Base-by-base conservation (phyloP, 345 rosid genomes). In the Excoecaria cochinchinensis region DNA sequence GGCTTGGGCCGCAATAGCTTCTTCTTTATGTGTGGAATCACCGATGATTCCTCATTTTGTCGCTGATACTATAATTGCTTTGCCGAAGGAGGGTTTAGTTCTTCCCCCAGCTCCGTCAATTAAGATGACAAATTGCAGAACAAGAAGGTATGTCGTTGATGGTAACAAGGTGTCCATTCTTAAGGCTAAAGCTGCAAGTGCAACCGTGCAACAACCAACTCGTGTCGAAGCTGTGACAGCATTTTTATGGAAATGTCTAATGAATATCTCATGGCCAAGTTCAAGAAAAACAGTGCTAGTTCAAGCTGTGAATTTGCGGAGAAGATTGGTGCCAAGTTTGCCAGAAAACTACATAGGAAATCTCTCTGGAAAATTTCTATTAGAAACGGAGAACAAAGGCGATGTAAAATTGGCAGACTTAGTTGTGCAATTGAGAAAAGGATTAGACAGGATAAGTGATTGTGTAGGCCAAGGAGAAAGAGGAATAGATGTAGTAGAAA, bases 281-380 rank as follows among this genome's bases (percentile, higher is more conserved):
- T 8, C 38, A 72, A 83, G 48, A 80, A 53, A 48, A 11, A 77
- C 84, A 0, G 74, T 76, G 24, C 2, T 81, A 39, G 64, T 44
- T 48, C 77, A 78, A 39, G 73, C 74, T 4, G 80, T 73, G 48
- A 81, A 69, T 52, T 25, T 85, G 16, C n/a, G n/a, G n/a, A n/a
- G n/a, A n/a, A n/a, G n/a, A n/a, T n/a, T n/a, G n/a, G n/a, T n/a
- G n/a, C n/a, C n/a, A n/a, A n/a, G n/a, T n/a, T n/a, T n/a, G n/a
- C n/a, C n/a, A n/a, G n/a, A n/a, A n/a, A n/a, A n/a, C n/a, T n/a
- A n/a, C n/a, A n/a, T n/a, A n/a, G n/a, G n/a, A n/a, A n/a, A n/a
- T n/a, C n/a, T n/a, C n/a, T n/a, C n/a, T n/a, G n/a, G n/a, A n/a
- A n/a, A n/a, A n/a, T n/a, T n/a, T n/a, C n/a, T n/a, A n/a, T n/a